Conservation (phyloP, 2,329 filamentous ascomycete species). For the Aureobasidium uvarum region DNA sequence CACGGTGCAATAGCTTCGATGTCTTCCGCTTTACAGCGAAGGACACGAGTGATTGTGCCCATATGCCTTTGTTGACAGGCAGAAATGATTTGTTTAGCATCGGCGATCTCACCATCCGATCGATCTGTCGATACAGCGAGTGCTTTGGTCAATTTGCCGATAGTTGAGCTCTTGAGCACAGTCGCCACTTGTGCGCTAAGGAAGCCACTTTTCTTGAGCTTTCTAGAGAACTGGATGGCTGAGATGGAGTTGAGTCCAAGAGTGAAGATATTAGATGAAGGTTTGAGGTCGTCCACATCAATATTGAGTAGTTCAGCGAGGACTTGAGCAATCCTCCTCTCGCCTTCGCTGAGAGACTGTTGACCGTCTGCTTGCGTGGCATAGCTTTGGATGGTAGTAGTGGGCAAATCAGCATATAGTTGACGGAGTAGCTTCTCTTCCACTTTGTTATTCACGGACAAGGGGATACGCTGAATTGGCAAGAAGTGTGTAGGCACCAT, state of each 20-base stretch:
- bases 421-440: slow-evolving; percentile 67
- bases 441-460: slow-evolving; percentile 87
- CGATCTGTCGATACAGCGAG: slow-evolving; percentile 32
- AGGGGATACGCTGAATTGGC: slow-evolving; percentile 66
- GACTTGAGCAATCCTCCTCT: slow-evolving; percentile 52
- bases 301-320: slow-evolving; percentile 56
- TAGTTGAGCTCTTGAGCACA: slow-evolving; percentile 59
- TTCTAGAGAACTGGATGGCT: slow-evolving; percentile 65
- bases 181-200: slow-evolving; percentile 59
- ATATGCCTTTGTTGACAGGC: slow-evolving; percentile 64
- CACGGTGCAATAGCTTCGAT: slow-evolving; percentile 78
- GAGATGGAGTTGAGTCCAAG: slow-evolving; percentile 87
- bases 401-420: slow-evolving; percentile 62
- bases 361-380: slow-evolving; percentile 34
- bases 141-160: slow-evolving; percentile 44
- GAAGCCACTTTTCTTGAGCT: slow-evolving; percentile 64
- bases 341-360: slow-evolving; percentile 39
- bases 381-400: slow-evolving; percentile 58
- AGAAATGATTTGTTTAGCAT: slow-evolving; percentile 59
- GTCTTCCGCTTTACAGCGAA: slow-evolving; percentile 52
- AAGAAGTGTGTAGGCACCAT: slow-evolving; percentile 90
- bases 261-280: slow-evolving; percentile 72
- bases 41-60: slow-evolving; percentile 50
- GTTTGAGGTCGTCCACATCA: slow-evolving; percentile 46
- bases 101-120: slow-evolving; percentile 41